Conservation (phyloP, 2,329 filamentous ascomycete genomes). For the Penicillium sp. region DNA sequence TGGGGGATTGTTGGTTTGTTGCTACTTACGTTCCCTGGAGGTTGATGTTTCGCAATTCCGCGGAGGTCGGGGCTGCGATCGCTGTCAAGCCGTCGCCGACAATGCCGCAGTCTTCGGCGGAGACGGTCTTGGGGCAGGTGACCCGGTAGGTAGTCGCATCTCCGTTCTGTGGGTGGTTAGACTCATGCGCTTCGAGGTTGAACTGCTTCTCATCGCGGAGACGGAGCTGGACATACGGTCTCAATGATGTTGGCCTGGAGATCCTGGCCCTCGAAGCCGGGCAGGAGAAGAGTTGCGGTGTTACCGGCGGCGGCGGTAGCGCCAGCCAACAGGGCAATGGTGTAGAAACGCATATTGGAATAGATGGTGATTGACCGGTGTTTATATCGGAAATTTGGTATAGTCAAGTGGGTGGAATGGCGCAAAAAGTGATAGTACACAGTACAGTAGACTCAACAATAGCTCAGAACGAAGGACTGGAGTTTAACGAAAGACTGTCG, state of each 20-base stretch:
- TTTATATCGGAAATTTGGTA: not conserved
- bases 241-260: conserved; percentile 20
- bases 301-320: conserved; percentile 23
- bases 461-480: conserved; percentile 24
- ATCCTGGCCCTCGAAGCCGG: conserved; percentile 22
- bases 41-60: conserved; percentile 18
- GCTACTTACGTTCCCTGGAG: conserved; percentile 20
- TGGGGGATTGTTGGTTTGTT: not conserved
- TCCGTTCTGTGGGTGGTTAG: conserved; percentile 15
- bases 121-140: conserved; percentile 20
- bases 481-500: conserved; percentile 15
- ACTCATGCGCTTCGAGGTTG: not conserved
- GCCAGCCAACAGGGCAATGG: conserved; percentile 27
- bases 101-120: conserved; percentile 18
- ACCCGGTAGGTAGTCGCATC: conserved; percentile 26
- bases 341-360: conserved; percentile 25
- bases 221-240: conserved; percentile 13
- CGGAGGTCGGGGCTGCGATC: conserved; percentile 21
- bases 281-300: conserved; percentile 23
- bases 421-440: conserved; percentile 10
- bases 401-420: conserved; percentile 8
- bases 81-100: conserved; percentile 22
- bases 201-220: not conserved
- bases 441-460: conserved; percentile 14
- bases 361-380: conserved; percentile 3